A percentile compares a stretch with the other conserved stretches of the same genome.
Evolutionary conservation across 805 yeast species (phyloP).

Genomic region (Metschnikowia lachancei): DNA sequence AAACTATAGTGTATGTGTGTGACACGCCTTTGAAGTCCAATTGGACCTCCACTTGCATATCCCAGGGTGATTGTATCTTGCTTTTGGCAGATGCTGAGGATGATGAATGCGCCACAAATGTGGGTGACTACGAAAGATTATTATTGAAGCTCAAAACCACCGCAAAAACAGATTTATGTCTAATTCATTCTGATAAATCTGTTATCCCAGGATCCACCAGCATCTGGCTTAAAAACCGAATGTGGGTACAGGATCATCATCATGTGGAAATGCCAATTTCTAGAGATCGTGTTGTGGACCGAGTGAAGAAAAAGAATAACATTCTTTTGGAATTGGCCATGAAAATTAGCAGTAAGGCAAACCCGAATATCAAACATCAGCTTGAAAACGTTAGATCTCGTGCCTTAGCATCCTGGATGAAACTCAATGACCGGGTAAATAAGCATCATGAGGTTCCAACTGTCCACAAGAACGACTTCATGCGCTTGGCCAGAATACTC

Average conservation of each 20-base stretch:
- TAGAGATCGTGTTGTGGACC: conserved; percentile 21
- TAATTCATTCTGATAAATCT: conserved; percentile 76
- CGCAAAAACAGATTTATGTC: conserved; percentile 81
- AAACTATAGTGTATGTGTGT: conserved; percentile 85
- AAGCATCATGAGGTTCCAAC: conserved; percentile 19
- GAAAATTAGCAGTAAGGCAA: conserved; percentile 31
- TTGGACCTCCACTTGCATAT: conserved; percentile 91
- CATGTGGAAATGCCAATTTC: conserved; percentile 70
- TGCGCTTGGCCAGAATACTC: conserved; percentile 81
- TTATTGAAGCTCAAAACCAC: conserved; percentile 73
- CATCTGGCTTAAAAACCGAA: conserved; percentile 77
- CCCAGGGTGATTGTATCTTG: conserved; percentile 93
- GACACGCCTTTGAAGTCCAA: conserved; percentile 79
- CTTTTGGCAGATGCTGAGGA: conserved; percentile 80
- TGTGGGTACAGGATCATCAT: conserved; percentile 92
- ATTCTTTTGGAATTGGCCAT: conserved; percentile 38
- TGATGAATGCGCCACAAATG: conserved; percentile 51
- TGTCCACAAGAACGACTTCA: conserved; percentile 61
- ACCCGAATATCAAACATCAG: conserved; percentile 32
- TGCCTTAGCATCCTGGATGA: conserved; percentile 28
- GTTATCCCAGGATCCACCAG: conserved; percentile 85
- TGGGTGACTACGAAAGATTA: conserved; percentile 84
- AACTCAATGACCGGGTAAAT: conserved; percentile 24
- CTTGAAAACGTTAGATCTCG: conserved; percentile 34
- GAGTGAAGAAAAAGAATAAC: conserved; percentile 20